These are phyloP conservation scores for Penicillium rolfsii DNA, from an alignment of 2,329 filamentous ascomycete genomes.

Conservation along the genomic window DNA sequence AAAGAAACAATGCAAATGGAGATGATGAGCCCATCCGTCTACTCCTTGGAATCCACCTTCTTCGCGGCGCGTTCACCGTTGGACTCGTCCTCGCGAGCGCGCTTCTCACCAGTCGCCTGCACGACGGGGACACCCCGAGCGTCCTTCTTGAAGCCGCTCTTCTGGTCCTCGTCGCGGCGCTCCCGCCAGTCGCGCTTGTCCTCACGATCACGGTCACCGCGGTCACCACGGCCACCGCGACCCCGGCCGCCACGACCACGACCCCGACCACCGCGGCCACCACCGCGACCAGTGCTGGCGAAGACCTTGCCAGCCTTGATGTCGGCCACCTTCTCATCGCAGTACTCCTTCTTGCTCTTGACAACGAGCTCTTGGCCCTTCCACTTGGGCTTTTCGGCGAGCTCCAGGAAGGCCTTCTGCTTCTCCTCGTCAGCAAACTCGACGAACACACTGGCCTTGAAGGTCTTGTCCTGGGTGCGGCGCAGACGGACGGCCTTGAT, in stretches of 20 bases:
- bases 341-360: constrained; percentile 88
- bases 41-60: constrained; percentile 54
- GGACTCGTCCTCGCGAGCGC: constrained; percentile 48
- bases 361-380: constrained; percentile 77
- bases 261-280: constrained; percentile 45
- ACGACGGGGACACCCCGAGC: constrained; percentile 51
- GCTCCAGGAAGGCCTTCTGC: constrained; percentile 75
- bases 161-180: constrained; percentile 50
- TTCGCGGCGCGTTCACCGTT: constrained; percentile 49
- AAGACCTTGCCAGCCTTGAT: constrained; percentile 72
- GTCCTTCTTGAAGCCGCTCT: constrained; percentile 49
- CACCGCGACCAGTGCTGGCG: constrained; percentile 55
- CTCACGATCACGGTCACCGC: constrained; percentile 32
- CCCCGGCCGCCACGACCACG: constrained; percentile 48
- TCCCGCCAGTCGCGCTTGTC: constrained; percentile 49
- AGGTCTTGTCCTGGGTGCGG: constrained; percentile 69
- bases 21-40: constrained; percentile 15
- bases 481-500: constrained; percentile 85
- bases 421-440: constrained; percentile 82
- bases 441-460: constrained; percentile 97
- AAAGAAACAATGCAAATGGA: constrained; percentile 20
- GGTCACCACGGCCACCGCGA: constrained; percentile 38
- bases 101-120: constrained; percentile 52
- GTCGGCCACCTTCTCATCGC: constrained; percentile 72
- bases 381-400: constrained; percentile 82